Conservation (phyloP, 164 flowering plant species). For the Amborella trichopoda region DNA sequence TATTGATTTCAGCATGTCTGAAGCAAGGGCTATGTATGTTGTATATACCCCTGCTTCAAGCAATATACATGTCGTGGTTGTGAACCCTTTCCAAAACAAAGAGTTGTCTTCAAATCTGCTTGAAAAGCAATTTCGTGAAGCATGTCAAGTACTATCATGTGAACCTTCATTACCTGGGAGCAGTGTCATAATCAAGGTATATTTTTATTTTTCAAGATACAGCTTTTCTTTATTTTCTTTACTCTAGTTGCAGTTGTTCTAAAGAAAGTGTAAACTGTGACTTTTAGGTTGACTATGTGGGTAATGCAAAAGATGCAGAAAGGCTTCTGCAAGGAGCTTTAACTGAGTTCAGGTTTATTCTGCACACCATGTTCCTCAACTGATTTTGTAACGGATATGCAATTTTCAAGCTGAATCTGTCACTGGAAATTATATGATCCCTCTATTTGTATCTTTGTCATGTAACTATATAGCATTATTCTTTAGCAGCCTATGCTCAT, state of each 20-base stretch:
- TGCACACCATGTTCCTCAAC: too few relatives aligned
- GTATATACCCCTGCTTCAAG: conserved; percentile 57
- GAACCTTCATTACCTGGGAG: conserved; percentile 27
- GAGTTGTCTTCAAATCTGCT: conserved; percentile 61
- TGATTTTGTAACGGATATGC: too few relatives aligned
- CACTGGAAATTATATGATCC: too few relatives aligned
- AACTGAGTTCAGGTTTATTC: conserved; percentile 46
- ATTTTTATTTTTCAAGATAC: background rate
- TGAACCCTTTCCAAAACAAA: conserved; percentile 75
- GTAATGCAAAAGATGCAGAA: conserved; percentile 64
- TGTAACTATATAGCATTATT: too few relatives aligned
- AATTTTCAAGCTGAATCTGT: too few relatives aligned
- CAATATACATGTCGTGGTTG: conserved; percentile 50
- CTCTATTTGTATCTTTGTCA: too few relatives aligned
- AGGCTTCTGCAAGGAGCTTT: conserved; percentile 55
- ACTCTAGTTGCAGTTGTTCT: conserved; percentile 1
- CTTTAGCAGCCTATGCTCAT: too few relatives aligned
- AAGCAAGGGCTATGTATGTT: conserved; percentile 68
- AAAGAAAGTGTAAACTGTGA: background rate
- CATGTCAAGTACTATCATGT: conserved; percentile 53
- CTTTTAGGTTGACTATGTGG: conserved; percentile 77
- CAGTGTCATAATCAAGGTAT: conserved; percentile 57
- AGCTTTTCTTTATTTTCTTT: background rate
- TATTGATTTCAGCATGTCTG: conserved; percentile 52
- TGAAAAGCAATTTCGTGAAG: conserved; percentile 73